Percentiles rank a stretch among this genome's conserved stretches.
Evolutionary conservation across 768 basidiomycete genomes (phyloP).

Genomic region (Boletus subcaerulescens): DNA sequence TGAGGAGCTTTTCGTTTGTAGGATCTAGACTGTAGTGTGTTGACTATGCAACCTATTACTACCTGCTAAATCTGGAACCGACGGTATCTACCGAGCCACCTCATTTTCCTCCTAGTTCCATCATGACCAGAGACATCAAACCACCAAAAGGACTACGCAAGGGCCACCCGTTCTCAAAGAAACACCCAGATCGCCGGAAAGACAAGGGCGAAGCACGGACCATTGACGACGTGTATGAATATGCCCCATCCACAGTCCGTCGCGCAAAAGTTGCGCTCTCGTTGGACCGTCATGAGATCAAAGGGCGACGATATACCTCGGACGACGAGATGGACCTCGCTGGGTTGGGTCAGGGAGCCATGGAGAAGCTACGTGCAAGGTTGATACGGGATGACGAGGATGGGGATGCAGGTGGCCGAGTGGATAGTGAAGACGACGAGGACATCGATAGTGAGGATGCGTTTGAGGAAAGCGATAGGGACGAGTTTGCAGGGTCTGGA

Average conservation of each 20-base stretch:
- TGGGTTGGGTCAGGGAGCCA: constrained; percentile 26
- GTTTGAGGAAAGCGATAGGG: constrained; percentile 78
- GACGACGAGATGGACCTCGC: constrained; percentile 41
- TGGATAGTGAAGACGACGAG: constrained; percentile 75
- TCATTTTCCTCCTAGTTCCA: constrained; percentile 9
- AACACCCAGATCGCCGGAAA: constrained; percentile 50
- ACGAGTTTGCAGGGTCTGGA: constrained; percentile 65
- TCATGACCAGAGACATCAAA: constrained; percentile 19
- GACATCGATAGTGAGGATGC: constrained; percentile 84
- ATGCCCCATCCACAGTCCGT: constrained; percentile 45
- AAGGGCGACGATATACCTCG: constrained; percentile 27
- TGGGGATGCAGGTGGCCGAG: constrained; percentile 35
- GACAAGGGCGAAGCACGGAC: constrained; percentile 24
- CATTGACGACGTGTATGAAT: constrained; percentile 63
- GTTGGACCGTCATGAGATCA: constrained; percentile 55
- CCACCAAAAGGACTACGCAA: constrained; percentile 12
- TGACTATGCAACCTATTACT: constrained; percentile 1
- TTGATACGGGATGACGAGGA: constrained; percentile 54
- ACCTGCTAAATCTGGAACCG: constrained; percentile 24
- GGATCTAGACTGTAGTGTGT: constrained; percentile 2
- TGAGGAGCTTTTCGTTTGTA: constrained; percentile 7
- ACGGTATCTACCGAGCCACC: constrained; percentile 7
- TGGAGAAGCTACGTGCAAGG: constrained; percentile 39
- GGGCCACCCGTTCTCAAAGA: constrained; percentile 17
- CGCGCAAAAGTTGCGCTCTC: constrained; percentile 52